A percentile compares a stretch with the other conserved stretches of the same genome.
Conservation (phyloP, 352 stramenopile species). For the Phytophthora aleatoria region DNA sequence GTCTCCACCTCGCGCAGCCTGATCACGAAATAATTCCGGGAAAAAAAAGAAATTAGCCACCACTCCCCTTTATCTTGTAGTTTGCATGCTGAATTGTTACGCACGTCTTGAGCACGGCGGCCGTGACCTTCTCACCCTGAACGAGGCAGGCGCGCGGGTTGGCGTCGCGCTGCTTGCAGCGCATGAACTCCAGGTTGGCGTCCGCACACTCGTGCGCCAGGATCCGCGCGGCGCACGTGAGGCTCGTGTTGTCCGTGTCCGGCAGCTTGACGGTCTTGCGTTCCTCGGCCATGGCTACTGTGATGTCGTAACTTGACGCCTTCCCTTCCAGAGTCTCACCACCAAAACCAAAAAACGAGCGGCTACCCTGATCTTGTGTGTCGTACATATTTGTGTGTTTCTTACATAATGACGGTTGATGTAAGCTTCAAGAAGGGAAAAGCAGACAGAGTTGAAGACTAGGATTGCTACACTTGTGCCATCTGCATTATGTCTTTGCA, state of each 20-base stretch:
- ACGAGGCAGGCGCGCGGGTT: slow-evolving; percentile 82
- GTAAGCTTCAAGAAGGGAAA: too few species aligned
- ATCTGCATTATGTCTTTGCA: too few species aligned
- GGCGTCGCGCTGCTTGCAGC: slow-evolving; percentile 85
- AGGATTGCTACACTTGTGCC: slow-evolving; percentile 14
- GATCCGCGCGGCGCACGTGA: slow-evolving; percentile 84
- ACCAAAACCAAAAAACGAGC: slow-evolving; percentile 35
- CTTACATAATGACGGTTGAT: background rate
- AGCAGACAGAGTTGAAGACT: background rate
- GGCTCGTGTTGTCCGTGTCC: slow-evolving; percentile 87
- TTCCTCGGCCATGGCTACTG: slow-evolving; percentile 41
- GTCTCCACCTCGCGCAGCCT: slow-evolving; percentile 82
- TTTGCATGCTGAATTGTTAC: slow-evolving; percentile 19
- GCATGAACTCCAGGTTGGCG: slow-evolving; percentile 84
- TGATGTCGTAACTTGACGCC: slow-evolving; percentile 10
- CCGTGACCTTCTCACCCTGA: slow-evolving; percentile 89
- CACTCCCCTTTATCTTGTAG: background rate
- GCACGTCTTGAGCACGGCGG: slow-evolving; percentile 86
- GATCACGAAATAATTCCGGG: slow-evolving; percentile 3
- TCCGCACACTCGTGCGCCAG: slow-evolving; percentile 85
- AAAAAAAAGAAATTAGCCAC: slow-evolving; percentile 1
- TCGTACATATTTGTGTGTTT: background rate
- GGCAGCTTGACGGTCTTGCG: slow-evolving; percentile 63
- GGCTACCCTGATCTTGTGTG: slow-evolving; percentile 17
- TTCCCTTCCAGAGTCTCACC: slow-evolving; percentile 31